phyloP scores from a whole-genome alignment of 768 basidiomycete species.

The Dentipellis sp. region DNA sequence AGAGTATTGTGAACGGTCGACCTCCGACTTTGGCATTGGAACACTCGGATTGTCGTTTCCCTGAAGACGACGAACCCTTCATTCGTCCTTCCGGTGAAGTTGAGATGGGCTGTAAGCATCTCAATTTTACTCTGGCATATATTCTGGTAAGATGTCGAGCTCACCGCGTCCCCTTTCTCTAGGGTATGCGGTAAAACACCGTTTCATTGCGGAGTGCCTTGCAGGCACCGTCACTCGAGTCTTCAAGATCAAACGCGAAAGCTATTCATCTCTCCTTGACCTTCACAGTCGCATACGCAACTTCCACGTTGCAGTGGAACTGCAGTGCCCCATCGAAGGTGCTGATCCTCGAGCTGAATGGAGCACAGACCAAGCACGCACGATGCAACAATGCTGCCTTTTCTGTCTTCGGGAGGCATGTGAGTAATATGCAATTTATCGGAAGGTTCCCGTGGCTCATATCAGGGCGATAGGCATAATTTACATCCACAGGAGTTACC shows the following conservation, averaged over 20 bases:
- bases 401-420: constrained; percentile 35
- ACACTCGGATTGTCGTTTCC: constrained; percentile 43
- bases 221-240: constrained; percentile 33
- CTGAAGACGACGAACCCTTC: constrained; percentile 31
- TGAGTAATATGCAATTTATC: constrained; percentile 18
- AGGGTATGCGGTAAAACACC: constrained; percentile 32
- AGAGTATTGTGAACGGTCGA: constrained; percentile 43
- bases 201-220: constrained; percentile 36
- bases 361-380: constrained; percentile 28
- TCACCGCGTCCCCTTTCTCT: background rate
- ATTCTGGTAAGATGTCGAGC: background rate
- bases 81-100: constrained; percentile 24
- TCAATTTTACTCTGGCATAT: background rate
- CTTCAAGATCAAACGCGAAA: constrained; percentile 28
- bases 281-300: constrained; percentile 43
- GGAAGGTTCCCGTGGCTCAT: no score
- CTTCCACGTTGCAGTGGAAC: constrained; percentile 35
- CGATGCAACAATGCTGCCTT: constrained; percentile 38
- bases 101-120: constrained; percentile 35
- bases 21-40: constrained; percentile 37
- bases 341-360: constrained; percentile 27
- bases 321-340: constrained; percentile 28
- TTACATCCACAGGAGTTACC: constrained; percentile 36
- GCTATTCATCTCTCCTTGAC: constrained; percentile 36
- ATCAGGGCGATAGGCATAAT: constrained; percentile 11